A percentile compares a stretch with the other conserved stretches of the same genome.
Conservation (phyloP, 2,329 filamentous ascomycete species). For the Chaetomiaceae sp. region DNA sequence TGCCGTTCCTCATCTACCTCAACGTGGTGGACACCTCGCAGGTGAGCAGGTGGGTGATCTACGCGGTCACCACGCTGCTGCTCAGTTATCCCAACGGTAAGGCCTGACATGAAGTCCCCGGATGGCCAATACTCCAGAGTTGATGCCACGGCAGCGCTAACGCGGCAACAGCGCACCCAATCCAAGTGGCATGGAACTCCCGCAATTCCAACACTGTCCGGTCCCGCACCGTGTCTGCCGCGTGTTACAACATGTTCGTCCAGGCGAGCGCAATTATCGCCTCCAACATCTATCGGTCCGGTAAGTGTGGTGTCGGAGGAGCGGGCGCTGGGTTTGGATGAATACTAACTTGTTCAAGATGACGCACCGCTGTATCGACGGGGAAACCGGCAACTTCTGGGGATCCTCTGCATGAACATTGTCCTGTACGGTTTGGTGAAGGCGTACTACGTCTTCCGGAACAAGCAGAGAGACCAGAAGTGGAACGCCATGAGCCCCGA, state of each 20-base stretch:
- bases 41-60: slow-evolving; percentile 38
- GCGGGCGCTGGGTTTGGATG: too few relatives aligned
- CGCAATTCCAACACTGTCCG: slow-evolving; percentile 57
- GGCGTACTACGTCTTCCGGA: slow-evolving; percentile 32
- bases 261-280: slow-evolving; percentile 38
- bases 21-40: slow-evolving; percentile 33
- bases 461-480: slow-evolving; percentile 24
- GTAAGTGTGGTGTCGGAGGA: neutral
- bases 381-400: slow-evolving; percentile 51
- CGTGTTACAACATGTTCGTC: slow-evolving; percentile 54
- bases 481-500: slow-evolving; percentile 30
- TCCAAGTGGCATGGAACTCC: slow-evolving; percentile 43
- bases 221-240: slow-evolving; percentile 55
- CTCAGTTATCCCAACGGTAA: slow-evolving; percentile 37
- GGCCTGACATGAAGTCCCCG: neutral
- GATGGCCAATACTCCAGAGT: slow-evolving; percentile 1
- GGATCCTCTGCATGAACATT: slow-evolving; percentile 28
- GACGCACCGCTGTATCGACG: slow-evolving; percentile 43
- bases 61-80: slow-evolving; percentile 36
- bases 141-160: neutral
- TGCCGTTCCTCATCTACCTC: slow-evolving; percentile 52
- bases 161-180: slow-evolving; percentile 35
- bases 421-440: slow-evolving; percentile 28
- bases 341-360: slow-evolving; percentile 18
- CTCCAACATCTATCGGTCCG: slow-evolving; percentile 35